Evolutionary conservation across 495 filamentous ascomycete genomes (phyloP).

Genomic region (Aspergillus leporis): DNA sequence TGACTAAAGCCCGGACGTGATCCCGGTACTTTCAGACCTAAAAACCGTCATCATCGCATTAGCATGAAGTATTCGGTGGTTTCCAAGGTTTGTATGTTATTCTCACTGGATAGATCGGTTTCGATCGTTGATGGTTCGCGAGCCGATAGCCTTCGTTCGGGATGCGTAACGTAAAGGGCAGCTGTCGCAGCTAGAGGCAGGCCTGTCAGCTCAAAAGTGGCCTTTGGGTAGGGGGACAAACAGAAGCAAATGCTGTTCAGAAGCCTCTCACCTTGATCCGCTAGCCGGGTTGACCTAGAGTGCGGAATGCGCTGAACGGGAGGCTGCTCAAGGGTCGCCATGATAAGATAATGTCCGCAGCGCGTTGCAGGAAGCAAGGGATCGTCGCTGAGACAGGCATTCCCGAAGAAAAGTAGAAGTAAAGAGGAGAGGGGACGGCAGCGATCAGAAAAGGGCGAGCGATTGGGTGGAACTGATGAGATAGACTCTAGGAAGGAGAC

Average conservation of each 20-base stretch:
- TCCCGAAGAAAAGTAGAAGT: constrained; percentile 12
- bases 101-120: constrained; percentile 29
- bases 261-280: constrained; percentile 43
- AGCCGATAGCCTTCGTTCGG: constrained; percentile 39
- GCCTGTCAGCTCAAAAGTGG: background rate
- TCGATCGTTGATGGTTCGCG: constrained; percentile 31
- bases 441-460: constrained; percentile 14
- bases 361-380: constrained; percentile 9
- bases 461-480: constrained; percentile 6
- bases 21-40: constrained; percentile 63
- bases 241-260: background rate
- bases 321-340: constrained; percentile 34
- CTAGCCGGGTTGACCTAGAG: constrained; percentile 35
- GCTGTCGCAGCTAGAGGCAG: constrained; percentile 49
- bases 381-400: constrained; percentile 17
- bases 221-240: background rate
- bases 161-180: constrained; percentile 51
- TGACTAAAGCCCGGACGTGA: constrained; percentile 67
- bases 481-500: constrained; percentile 24
- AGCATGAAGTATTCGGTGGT: background rate
- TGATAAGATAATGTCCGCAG: constrained; percentile 22
- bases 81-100: constrained; percentile 5
- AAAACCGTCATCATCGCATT: background rate
- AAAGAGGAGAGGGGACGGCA: constrained; percentile 4
- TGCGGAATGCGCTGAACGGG: constrained; percentile 21